phyloP scores from a whole-genome alignment of 139 green algal genomes.

The Astrephomene gubernaculifera region DNA sequence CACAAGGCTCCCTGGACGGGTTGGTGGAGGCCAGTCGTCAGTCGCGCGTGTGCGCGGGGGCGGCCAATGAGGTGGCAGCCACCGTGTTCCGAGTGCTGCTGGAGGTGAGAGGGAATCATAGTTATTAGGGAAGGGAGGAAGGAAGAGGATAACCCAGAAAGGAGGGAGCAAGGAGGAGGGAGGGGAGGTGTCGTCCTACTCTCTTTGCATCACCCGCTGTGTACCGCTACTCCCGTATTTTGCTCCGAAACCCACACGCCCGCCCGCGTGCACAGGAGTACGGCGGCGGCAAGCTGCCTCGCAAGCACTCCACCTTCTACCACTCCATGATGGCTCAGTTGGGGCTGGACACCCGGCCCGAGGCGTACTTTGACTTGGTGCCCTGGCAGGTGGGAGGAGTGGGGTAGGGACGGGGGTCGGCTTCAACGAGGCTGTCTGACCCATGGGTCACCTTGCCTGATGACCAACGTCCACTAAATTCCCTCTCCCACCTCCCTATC shows the following conservation, averaged over 20 bases:
- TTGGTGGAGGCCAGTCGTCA: slow-evolving; percentile 74
- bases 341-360: slow-evolving; percentile 54
- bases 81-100: slow-evolving; percentile 65
- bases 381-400: slow-evolving; percentile 60
- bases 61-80: slow-evolving; percentile 56
- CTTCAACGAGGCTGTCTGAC: too few species aligned
- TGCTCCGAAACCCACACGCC: too few species aligned
- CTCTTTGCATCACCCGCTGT: too few species aligned
- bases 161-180: background rate
- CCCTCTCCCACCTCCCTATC: too few species aligned
- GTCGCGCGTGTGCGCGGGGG: slow-evolving; percentile 67
- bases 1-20: slow-evolving; percentile 60
- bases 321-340: slow-evolving; percentile 68
- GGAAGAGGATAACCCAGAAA: background rate
- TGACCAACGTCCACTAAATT: too few species aligned
- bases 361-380: slow-evolving; percentile 67
- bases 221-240: too few species aligned
- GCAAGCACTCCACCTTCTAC: slow-evolving; percentile 79
- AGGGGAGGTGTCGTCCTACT: background rate
- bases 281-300: slow-evolving; percentile 57
- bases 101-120: slow-evolving; percentile 58
- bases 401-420: too few species aligned
- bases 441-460: too few species aligned
- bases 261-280: slow-evolving; percentile 73
- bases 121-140: background rate